phyloP scores from a whole-genome alignment of 257 asterid species.

The Hygrophila difformis region DNA sequence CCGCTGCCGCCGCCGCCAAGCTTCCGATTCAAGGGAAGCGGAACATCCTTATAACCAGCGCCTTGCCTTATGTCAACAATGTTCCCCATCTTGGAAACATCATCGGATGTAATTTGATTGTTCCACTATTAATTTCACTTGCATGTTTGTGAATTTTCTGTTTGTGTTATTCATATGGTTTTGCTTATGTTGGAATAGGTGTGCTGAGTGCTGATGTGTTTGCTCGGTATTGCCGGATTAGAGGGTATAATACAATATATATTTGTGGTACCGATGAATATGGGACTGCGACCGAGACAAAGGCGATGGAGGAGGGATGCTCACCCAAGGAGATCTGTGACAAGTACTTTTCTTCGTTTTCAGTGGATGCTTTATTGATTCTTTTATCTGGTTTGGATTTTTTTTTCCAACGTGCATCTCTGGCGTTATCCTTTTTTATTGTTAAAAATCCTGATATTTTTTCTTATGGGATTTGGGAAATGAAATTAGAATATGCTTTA shows the following conservation, averaged over 20 bases:
- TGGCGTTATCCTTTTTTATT: too few species aligned
- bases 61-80: slow-evolving; percentile 89
- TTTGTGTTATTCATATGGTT: too few species aligned
- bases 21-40: slow-evolving; percentile 74
- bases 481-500: too few species aligned
- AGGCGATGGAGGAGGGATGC: slow-evolving; percentile 90
- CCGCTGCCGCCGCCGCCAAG: slow-evolving; percentile 27
- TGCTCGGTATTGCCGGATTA: slow-evolving; percentile 76
- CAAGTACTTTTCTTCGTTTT: slow-evolving; percentile 40
- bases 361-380: background rate
- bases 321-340: slow-evolving; percentile 86
- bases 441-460: too few species aligned
- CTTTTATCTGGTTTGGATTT: slow-evolving; percentile 8
- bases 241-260: slow-evolving; percentile 72
- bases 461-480: too few species aligned
- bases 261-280: slow-evolving; percentile 98
- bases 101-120: slow-evolving; percentile 57
- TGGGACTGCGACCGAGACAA: slow-evolving; percentile 96
- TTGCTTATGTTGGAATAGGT: too few species aligned
- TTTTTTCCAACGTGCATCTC: too few species aligned
- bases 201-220: slow-evolving; percentile 97
- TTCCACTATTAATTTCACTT: too few species aligned
- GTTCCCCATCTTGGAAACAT: slow-evolving; percentile 99
- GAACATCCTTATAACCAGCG: slow-evolving; percentile 82
- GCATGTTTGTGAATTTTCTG: too few species aligned